A percentile compares a stretch with the other conserved stretches of the same genome.
phyloP scores from a whole-genome alignment of 2,329 filamentous ascomycete species.

The Ophiocordyceps polyrhachis-furcata region DNA sequence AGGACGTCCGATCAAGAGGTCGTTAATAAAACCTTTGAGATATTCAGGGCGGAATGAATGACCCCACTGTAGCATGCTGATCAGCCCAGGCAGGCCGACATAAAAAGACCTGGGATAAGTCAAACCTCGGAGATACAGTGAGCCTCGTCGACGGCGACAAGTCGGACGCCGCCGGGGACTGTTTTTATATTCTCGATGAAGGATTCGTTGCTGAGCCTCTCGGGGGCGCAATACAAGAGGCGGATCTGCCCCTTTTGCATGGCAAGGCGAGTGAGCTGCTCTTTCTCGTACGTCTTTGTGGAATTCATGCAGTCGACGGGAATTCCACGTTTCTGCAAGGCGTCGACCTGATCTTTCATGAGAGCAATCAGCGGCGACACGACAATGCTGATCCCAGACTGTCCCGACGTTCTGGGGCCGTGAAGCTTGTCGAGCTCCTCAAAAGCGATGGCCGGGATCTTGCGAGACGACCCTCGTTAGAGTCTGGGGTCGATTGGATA shows the following conservation, averaged over 20 bases:
- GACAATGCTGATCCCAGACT: slow-evolving; percentile 33
- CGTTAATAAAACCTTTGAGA: slow-evolving; percentile 19
- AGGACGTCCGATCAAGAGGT: slow-evolving; percentile 2
- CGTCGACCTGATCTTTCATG: slow-evolving; percentile 44
- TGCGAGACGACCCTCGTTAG: not conserved
- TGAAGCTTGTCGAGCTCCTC: slow-evolving; percentile 19
- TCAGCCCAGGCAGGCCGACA: slow-evolving; percentile 2
- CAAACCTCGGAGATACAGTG: slow-evolving; percentile 31
- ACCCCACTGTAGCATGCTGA: slow-evolving; percentile 18
- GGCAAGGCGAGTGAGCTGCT: slow-evolving; percentile 17
- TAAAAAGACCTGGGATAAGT: not conserved
- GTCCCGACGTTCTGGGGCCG: slow-evolving; percentile 9
- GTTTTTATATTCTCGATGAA: slow-evolving; percentile 36
- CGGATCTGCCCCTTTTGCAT: slow-evolving; percentile 28
- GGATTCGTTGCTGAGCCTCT: slow-evolving; percentile 40
- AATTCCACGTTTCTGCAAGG: slow-evolving; percentile 27
- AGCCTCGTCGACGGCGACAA: slow-evolving; percentile 39
- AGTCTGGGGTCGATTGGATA: not conserved
- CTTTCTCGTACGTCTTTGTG: slow-evolving; percentile 29
- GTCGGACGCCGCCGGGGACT: slow-evolving; percentile 33
- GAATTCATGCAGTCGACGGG: slow-evolving; percentile 37
- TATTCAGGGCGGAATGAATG: slow-evolving; percentile 32
- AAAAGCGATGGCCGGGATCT: slow-evolving; percentile 30
- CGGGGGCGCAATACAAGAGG: slow-evolving; percentile 38
- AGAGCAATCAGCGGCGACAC: slow-evolving; percentile 37